Evolutionary conservation across 108 stramenopile species (phyloP).

Genomic region (Nitzschia inconspicua): DNA sequence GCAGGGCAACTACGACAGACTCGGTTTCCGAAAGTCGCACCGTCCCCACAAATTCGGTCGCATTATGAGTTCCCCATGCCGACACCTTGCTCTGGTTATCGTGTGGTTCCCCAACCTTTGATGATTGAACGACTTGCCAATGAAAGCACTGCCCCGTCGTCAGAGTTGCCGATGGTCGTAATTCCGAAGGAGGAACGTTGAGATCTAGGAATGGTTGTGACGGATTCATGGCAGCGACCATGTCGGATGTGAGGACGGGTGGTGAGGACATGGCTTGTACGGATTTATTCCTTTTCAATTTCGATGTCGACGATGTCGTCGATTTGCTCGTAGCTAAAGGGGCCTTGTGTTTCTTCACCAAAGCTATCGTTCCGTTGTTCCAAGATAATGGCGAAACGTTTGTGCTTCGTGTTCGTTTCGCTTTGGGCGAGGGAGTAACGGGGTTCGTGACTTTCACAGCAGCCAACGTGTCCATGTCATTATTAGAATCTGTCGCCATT

Average conservation of each 20-base stretch:
- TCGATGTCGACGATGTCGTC: too few species aligned
- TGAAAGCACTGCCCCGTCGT: conserved; percentile 86
- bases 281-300: too few species aligned
- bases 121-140: conserved; percentile 60
- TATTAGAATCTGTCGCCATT: too few species aligned
- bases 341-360: too few species aligned
- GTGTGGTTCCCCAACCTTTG: not conserved
- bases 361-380: too few species aligned
- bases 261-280: too few species aligned
- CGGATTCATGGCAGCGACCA: conserved; percentile 19
- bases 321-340: too few species aligned
- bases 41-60: conserved; percentile 81
- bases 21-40: conserved; percentile 23
- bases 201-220: conserved; percentile 44
- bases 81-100: conserved; percentile 18
- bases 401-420: too few species aligned
- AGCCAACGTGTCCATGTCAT: too few species aligned
- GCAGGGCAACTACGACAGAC: conserved; percentile 58
- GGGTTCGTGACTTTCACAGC: too few species aligned
- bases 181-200: conserved; percentile 61
- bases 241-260: conserved; percentile 1
- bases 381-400: too few species aligned
- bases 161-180: conserved; percentile 76
- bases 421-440: too few species aligned
- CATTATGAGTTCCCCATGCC: conserved; percentile 85